A percentile compares a stretch with the other conserved stretches of the same genome.
Evolutionary conservation across 176 grass and related monocot species (phyloP).

Genomic region (Saccharum officinarum): DNA sequence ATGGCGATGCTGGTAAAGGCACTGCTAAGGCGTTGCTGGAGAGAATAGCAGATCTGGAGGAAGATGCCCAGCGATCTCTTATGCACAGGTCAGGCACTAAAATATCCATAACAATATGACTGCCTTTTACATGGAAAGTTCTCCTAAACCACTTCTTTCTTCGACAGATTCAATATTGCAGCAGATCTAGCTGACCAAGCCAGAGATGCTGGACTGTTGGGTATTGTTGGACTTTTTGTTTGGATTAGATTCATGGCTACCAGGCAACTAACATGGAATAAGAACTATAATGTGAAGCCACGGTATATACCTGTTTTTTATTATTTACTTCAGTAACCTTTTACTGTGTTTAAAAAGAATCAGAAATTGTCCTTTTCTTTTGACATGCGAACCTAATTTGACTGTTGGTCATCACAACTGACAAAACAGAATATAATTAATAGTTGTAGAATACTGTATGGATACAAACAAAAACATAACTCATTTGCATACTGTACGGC

Average conservation of each 20-base stretch:
- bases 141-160: constrained; percentile 27
- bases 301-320: constrained; percentile 58
- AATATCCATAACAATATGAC: constrained; percentile 25
- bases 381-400: constrained; percentile 1
- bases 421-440: neutral
- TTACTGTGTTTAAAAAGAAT: neutral
- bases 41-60: constrained; percentile 87
- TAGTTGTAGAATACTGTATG: neutral
- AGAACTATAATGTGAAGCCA: constrained; percentile 99
- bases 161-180: constrained; percentile 84
- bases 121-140: constrained; percentile 8
- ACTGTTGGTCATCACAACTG: neutral
- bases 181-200: constrained; percentile 83
- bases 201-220: constrained; percentile 67
- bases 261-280: constrained; percentile 94
- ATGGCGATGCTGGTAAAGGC: constrained; percentile 70
- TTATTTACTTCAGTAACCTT: constrained; percentile 22
- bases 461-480: constrained; percentile 1
- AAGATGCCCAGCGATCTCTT: constrained; percentile 90
- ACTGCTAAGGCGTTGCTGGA: constrained; percentile 77
- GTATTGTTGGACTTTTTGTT: constrained; percentile 86
- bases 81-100: constrained; percentile 83
- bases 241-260: constrained; percentile 97
- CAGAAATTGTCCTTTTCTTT: constrained; percentile 11
- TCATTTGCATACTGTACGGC: constrained; percentile 1